A percentile compares a stretch with the other conserved stretches of the same genome.
These are phyloP conservation scores for Hypoxylon cercidicola DNA, from an alignment of 495 filamentous ascomycete genomes.

Conservation along the genomic window DNA sequence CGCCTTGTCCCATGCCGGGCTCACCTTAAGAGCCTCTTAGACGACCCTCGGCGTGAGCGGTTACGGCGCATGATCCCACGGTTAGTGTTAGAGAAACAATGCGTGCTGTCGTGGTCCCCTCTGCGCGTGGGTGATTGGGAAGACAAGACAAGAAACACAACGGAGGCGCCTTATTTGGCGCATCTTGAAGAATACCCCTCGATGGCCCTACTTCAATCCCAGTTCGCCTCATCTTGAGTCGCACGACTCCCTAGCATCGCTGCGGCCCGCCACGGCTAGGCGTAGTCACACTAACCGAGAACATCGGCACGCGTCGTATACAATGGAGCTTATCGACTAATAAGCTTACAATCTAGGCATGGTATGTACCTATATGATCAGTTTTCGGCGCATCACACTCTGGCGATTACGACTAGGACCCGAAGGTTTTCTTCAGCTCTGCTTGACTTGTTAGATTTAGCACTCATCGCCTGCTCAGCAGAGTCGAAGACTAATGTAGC, in stretches of 20 bases:
- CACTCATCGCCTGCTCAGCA: neutral
- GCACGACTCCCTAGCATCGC: constrained; percentile 7
- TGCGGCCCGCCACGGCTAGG: constrained; percentile 9
- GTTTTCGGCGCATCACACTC: constrained; percentile 7
- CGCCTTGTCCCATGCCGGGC: constrained; percentile 24
- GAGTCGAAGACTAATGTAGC: neutral
- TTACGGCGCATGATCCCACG: constrained; percentile 17
- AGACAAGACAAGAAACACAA: constrained; percentile 5
- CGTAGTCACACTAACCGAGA: constrained; percentile 6
- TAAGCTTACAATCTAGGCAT: constrained; percentile 5
- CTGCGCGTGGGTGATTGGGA: constrained; percentile 8
- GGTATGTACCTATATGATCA: neutral
- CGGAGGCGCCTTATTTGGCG: constrained; percentile 12
- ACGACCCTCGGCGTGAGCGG: constrained; percentile 25
- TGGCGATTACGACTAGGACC: constrained; percentile 15
- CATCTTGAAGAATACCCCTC: constrained; percentile 7
- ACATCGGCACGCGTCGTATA: constrained; percentile 6
- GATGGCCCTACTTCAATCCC: neutral
- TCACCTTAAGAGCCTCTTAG: constrained; percentile 45
- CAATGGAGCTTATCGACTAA: neutral
- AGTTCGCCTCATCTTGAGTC: constrained; percentile 12
- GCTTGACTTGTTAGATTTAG: too few species aligned
- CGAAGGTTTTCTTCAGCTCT: constrained; percentile 2
- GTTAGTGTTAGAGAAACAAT: constrained; percentile 13
- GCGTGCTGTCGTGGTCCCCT: constrained; percentile 17